Conservation (phyloP, 352 stramenopile genomes). For the Stramenopiles sp. region DNA sequence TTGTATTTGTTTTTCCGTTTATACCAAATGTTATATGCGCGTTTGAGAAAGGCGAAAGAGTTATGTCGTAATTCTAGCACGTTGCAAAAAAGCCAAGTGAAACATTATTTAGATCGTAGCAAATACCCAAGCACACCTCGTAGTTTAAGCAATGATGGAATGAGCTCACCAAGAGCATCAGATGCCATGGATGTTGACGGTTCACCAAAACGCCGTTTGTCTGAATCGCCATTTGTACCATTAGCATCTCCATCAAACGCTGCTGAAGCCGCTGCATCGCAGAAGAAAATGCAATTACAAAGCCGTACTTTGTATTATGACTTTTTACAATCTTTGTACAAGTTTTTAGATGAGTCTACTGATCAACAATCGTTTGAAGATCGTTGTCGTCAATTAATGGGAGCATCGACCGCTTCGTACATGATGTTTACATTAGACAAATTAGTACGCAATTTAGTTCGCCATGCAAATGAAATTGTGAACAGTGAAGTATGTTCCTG, state of each 20-base stretch:
- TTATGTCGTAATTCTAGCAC: slow-evolving; percentile 48
- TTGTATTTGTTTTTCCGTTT: slow-evolving; percentile 61
- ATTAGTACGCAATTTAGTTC: slow-evolving; percentile 48
- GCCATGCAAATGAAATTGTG: slow-evolving; percentile 26
- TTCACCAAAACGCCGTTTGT: neutral
- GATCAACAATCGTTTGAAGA: slow-evolving; percentile 33
- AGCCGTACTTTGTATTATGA: neutral
- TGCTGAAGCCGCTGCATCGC: neutral
- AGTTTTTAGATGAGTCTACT: neutral
- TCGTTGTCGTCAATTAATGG: slow-evolving; percentile 57
- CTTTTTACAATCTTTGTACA: neutral
- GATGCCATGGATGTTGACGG: neutral
- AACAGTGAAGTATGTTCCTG: neutral
- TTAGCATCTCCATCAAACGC: neutral
- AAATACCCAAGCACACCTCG: slow-evolving; percentile 39
- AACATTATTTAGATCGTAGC: slow-evolving; percentile 59
- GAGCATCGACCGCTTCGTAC: slow-evolving; percentile 44
- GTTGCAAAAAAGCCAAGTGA: slow-evolving; percentile 44
- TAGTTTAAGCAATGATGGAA: slow-evolving; percentile 29
- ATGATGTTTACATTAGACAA: slow-evolving; percentile 75
- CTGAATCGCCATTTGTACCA: neutral
- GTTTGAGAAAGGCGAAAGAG: slow-evolving; percentile 46
- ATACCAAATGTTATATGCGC: slow-evolving; percentile 59
- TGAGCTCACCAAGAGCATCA: slow-evolving; percentile 52
- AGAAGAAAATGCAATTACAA: neutral